Conservation (phyloP, 345 rosid genomes). For the Pelargonium nanum region DNA sequence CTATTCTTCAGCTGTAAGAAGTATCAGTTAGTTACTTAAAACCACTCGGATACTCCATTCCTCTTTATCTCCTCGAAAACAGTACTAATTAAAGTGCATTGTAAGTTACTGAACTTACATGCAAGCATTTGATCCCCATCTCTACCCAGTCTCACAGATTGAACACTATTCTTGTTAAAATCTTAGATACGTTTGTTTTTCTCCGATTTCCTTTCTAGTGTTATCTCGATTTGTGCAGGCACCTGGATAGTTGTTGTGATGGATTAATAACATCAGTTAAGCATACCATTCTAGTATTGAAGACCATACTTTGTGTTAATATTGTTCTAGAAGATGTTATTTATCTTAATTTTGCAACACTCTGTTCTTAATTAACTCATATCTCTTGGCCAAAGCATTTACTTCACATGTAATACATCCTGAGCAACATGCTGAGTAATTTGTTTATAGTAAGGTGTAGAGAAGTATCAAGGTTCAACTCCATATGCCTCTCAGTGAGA, state of each 20-base stretch:
- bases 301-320: not conserved
- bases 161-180: not conserved
- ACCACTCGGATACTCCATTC: too few relatives aligned
- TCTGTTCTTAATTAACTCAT: not conserved
- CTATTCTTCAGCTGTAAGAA: too few relatives aligned
- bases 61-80: too few relatives aligned
- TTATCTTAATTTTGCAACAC: not conserved
- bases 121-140: not conserved
- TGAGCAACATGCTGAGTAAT: slow-evolving; percentile 11
- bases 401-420: not conserved
- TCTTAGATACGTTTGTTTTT: not conserved
- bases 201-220: too few relatives aligned
- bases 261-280: not conserved
- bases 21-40: too few relatives aligned
- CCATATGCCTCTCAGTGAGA: slow-evolving; percentile 24
- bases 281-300: not conserved
- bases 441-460: slow-evolving; percentile 59
- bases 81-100: not conserved
- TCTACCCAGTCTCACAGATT: not conserved
- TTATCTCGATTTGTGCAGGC: not conserved
- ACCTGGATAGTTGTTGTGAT: not conserved
- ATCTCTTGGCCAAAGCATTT: slow-evolving; percentile 1
- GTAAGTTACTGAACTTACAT: not conserved
- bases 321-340: not conserved
- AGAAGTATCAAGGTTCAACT: slow-evolving; percentile 29